These are phyloP conservation scores for Ochetophila trinervis DNA, from an alignment of 306 rosid species.

Conservation along the genomic window DNA sequence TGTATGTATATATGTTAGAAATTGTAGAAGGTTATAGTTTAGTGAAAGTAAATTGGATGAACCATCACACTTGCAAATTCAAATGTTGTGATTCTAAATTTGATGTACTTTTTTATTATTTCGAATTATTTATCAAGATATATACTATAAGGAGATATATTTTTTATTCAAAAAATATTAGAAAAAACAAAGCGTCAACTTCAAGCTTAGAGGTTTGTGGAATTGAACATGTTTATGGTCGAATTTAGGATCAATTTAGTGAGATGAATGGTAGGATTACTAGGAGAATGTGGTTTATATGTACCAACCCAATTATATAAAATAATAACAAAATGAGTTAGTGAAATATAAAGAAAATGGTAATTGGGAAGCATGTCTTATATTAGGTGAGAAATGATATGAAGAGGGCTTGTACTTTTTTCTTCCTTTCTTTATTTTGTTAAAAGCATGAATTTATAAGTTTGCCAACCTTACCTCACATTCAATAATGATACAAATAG, in stretches of 20 bases:
- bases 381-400: conserved; percentile 4
- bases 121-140: no score
- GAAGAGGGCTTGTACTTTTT: background rate
- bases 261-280: background rate
- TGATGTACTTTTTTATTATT: no score
- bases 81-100: no score
- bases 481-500: conserved; percentile 10
- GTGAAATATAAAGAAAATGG: background rate
- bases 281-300: no score
- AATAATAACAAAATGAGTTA: no score
- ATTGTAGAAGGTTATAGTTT: no score
- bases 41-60: no score
- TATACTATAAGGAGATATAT: no score
- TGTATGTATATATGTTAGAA: background rate
- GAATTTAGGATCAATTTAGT: background rate
- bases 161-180: no score
- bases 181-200: conserved; percentile 3
- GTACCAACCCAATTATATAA: no score
- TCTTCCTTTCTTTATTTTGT: no score
- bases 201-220: conserved; percentile 6
- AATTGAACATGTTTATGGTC: background rate
- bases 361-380: background rate
- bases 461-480: conserved; percentile 16
- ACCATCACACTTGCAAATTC: no score
- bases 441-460: conserved; percentile 6